Evolutionary conservation across 305 asterid genomes (phyloP), one percentile per base, ranked within the genome.

Genomic region (Salvia sclarea): DNA sequence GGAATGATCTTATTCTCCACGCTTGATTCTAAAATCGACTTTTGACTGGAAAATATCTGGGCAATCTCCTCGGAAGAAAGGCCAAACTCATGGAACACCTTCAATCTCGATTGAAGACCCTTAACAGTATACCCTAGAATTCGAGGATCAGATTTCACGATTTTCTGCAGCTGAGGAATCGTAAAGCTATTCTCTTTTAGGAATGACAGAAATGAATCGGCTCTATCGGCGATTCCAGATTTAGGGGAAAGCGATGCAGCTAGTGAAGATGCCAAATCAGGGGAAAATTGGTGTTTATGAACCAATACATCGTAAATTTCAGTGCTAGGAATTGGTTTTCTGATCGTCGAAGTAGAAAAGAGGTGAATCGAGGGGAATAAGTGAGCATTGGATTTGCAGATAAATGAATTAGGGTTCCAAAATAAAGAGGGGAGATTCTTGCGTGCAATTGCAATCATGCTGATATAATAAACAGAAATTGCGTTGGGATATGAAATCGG

Each of bases 141-240:
- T n/a, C 13, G 44, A 38, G 44, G 44, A 8, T 11, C 1, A 9
- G 1, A 38, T 1, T 2, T 1, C 13, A 38, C n/a, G 14, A 38
- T 38, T 10, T 38, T 38, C 44, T 38, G n/a, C 14, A 38, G n/a
- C 18, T 31, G 41, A 63, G 8, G 3, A 6, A 0, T 22, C 2
- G 79, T 43, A 35, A 64, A 68, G 18, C 75, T 66, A 24, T 20
- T 20, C 33, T 48, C 64, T 58, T 65, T 21, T 20, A 66, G 31
- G 20, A 65, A 66, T 0, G 61, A 74, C 16, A 69, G 48, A 0
- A 44, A 1, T 2, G 57, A 54, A 41, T 60, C 66, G 8, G 35
- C 66, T 13, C 6, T 67, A 40, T 73, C 31, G 1, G 62, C 72
- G 62, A 12, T 22, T 48, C 24, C 35, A 1, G 6, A 7, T 33